phyloP scores from a whole-genome alignment of 352 stramenopile genomes.

The Thalassiosira livingstoniorum region DNA sequence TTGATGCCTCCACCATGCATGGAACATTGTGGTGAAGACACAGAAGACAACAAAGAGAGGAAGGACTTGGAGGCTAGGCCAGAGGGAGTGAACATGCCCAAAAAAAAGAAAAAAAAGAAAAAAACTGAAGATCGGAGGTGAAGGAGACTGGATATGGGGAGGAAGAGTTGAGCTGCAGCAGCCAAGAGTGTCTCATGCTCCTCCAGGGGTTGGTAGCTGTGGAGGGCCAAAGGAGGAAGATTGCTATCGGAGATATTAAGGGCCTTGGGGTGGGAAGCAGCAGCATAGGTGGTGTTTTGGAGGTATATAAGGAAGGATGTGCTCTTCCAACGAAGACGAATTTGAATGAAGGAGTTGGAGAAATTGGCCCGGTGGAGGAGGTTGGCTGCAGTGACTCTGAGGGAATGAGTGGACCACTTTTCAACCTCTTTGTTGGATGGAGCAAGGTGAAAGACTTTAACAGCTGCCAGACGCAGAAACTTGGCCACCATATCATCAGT shows the following conservation, averaged over 20 bases:
- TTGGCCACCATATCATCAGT: too few relatives aligned
- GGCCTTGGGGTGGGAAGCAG: background rate
- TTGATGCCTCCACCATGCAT: too few relatives aligned
- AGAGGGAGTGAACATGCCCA: background rate
- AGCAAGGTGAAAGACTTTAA: background rate
- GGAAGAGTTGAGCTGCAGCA: background rate
- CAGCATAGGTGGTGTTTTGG: constrained; percentile 8
- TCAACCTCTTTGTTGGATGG: background rate
- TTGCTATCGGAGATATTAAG: background rate
- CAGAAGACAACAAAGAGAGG: too few relatives aligned
- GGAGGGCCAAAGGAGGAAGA: background rate
- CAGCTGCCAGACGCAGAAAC: too few relatives aligned
- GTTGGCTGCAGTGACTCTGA: constrained; percentile 30
- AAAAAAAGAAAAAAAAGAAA: background rate
- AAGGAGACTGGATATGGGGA: background rate
- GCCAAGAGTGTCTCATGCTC: background rate
- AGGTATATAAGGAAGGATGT: constrained; percentile 24
- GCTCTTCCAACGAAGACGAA: constrained; percentile 9
- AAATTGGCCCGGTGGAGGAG: constrained; percentile 23
- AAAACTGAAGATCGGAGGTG: background rate
- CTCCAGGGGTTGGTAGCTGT: background rate
- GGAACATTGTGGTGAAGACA: too few relatives aligned
- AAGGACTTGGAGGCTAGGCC: too few relatives aligned
- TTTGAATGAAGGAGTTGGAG: constrained; percentile 18
- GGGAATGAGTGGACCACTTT: constrained; percentile 30